Evolutionary conservation across 2,329 filamentous ascomycete species (phyloP), one percentile per base, ranked within the genome.

Genomic region (Thermothelomyces thermophilus): DNA sequence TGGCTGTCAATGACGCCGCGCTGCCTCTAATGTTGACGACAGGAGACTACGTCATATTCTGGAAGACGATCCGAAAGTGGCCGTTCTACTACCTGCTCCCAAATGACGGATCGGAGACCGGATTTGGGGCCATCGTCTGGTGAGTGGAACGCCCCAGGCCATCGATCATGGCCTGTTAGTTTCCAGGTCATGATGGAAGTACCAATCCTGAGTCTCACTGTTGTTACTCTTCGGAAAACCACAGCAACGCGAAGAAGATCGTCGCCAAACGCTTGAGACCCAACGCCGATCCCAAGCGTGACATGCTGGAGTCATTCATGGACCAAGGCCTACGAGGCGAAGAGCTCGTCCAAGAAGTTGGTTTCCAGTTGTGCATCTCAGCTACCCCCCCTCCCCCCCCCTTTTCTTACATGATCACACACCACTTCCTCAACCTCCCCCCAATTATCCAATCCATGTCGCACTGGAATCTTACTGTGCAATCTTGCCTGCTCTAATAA

Each of bases 231-330:
- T n/a, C n/a, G n/a, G n/a, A n/a, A n/a, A n/a, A n/a, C n/a, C n/a
- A n/a, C 16, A 55, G 55, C 3, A 41, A 42, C n/a, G 40, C 41
- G 5, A 47, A 22, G 7, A 31, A 14, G 2, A 31, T 51, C 17
- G 41, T 66, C 19, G 60, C 64, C 7, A 46, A 56, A 43, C 58
- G 64, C 30, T 55, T 66, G 5, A 44, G 55, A 22, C 59, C 59
- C 2, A 54, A 60, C 31, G 55, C 60, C 11, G 52, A 53, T 24
- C 59, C 58, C 8, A 61, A 61, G 34, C 63, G 62, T 5, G 68
- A 70, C 41, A 69, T 71, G 67, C 65, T 69, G 57, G 65, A 69
- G 31, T 63, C 64, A 4, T 69, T 71, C 41, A 66, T 70, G 17
- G 63, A 64, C 36, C 66, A 63, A 16, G 67, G 67, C 1, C 64